Base-by-base conservation (phyloP, 2,329 filamentous ascomycete species). In the Waltergamsia citrina region DNA sequence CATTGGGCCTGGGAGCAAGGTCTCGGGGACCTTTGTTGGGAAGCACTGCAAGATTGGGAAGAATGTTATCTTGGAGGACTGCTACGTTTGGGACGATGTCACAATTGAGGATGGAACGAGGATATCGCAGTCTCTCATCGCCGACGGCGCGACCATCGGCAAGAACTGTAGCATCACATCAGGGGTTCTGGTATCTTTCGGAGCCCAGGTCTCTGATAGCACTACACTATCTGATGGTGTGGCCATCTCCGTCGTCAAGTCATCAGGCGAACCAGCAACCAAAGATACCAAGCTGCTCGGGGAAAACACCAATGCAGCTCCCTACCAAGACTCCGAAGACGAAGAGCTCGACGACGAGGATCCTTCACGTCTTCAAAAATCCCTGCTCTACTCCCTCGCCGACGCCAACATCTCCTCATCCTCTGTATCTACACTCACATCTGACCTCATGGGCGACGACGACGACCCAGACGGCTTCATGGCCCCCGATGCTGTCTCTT, bases 21-120 rank as follows among this genome's bases (percentile, higher is more conserved):
- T 98, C 21, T 67, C 67, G 7, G 82, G 83, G 56, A 88, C 82
- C 48, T 74, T 92, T 30, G 78, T 98, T 39, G 92, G 92, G 21
- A 74, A 82, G 40, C 72, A 83, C 43, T 96, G 90, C 59, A 78
- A 77, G 43, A 92, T 98, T 44, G 92, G 92, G 6, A 80, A 75
- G 44, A 85, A 92, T 43, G 88, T 92, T 19, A 72, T 67, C 24
- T 76, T 98, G 40, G 71, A 83, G 31, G 72, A 85, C 44, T 81
- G 85, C 16, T 90, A 86, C 47, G 75, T 98, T 42, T 96, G 90
- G 88, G 85, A 95, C 46, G 74, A 87, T 46, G 78, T 77, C 1
- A 72, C 71, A 5, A 75, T 98, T 44, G 82, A 78, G 2, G 85
- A 95, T 49, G 79, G 78, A 15, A 69, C 81, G 12, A 71, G 71